Evolutionary conservation across 257 asterid species (phyloP).

Genomic region (Apocynum venetum): DNA sequence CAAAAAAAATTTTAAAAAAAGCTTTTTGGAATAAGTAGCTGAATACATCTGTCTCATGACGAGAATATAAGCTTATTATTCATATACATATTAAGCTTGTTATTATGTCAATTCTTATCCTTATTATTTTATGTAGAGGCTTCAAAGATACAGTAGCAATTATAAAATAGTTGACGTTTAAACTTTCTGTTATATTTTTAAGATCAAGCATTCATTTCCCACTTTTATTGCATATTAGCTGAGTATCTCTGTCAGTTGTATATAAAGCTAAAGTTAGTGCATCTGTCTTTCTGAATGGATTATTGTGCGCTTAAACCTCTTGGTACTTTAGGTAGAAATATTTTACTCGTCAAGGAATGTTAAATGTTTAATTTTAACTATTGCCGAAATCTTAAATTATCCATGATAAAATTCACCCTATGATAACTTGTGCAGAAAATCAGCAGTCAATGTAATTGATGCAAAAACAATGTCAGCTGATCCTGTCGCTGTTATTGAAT

Average conservation of each 20-base stretch:
- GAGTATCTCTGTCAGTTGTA: background rate
- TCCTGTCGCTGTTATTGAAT: slow-evolving; percentile 77
- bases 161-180: background rate
- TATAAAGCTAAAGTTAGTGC: background rate
- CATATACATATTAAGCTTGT: too few relatives aligned
- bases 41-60: background rate
- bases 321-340: background rate
- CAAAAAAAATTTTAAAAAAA: background rate
- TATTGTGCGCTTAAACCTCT: background rate
- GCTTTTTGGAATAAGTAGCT: background rate
- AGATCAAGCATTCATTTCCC: background rate
- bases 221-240: background rate
- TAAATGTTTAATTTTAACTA: background rate
- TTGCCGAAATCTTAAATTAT: background rate
- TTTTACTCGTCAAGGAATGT: background rate
- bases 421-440: slow-evolving; percentile 51
- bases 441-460: slow-evolving; percentile 77
- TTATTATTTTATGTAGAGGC: background rate
- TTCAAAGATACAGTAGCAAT: background rate
- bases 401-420: background rate
- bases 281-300: background rate
- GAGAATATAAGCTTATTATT: background rate
- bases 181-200: background rate
- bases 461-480: slow-evolving; percentile 91
- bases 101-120: background rate